phyloP scores from a whole-genome alignment of 352 stramenopile genomes.

The Pythium catenulatum region DNA sequence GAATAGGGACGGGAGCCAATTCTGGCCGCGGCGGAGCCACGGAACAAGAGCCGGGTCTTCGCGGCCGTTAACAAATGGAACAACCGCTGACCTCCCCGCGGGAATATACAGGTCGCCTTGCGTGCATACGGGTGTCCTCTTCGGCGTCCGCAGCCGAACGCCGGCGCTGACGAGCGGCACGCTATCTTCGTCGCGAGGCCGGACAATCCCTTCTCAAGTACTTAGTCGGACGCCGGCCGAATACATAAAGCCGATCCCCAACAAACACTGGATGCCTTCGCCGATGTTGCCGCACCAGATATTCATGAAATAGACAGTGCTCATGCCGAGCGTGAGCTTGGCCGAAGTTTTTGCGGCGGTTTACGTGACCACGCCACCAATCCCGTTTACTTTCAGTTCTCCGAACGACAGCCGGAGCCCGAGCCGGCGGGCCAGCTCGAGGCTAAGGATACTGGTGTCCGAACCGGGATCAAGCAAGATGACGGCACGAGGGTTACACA shows the following conservation, averaged over 20 bases:
- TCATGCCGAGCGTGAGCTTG: conserved; percentile 48
- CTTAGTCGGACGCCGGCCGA: conserved; percentile 43
- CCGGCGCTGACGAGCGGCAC: conserved; percentile 9
- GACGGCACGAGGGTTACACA: conserved; percentile 27
- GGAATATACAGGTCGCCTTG: neutral
- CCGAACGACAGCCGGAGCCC: conserved; percentile 24
- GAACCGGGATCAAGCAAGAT: conserved; percentile 59
- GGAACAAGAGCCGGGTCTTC: neutral
- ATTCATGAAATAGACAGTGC: too few species aligned
- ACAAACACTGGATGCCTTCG: conserved; percentile 47
- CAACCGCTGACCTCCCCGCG: neutral
- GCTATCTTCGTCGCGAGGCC: conserved; percentile 8
- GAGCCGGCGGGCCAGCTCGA: conserved; percentile 59
- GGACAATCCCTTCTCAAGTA: neutral
- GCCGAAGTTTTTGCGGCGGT: conserved; percentile 5
- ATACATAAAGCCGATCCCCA: conserved; percentile 63
- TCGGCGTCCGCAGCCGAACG: neutral
- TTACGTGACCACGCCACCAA: conserved; percentile 40
- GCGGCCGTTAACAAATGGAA: neutral
- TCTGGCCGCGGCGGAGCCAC: conserved; percentile 4
- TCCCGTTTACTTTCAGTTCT: neutral
- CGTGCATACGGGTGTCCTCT: neutral
- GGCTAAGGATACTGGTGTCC: conserved; percentile 55
- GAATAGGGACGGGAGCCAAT: neutral
- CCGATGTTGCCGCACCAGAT: conserved; percentile 58